phyloP scores from a whole-genome alignment of 371 early-diverging fungal species.

The Cokeromyces recurvatus region DNA sequence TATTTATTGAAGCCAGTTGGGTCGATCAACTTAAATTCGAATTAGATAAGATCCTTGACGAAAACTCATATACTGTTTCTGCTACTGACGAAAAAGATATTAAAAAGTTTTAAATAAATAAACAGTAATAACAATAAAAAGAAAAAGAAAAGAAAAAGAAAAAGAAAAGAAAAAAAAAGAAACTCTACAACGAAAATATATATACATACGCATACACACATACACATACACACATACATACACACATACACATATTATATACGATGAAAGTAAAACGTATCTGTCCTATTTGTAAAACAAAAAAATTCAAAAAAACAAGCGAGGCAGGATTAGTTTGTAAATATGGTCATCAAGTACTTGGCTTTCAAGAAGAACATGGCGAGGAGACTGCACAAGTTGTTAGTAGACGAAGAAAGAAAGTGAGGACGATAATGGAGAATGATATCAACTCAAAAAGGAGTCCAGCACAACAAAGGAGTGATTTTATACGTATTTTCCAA shows the following conservation, averaged over 20 bases:
- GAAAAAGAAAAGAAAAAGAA: no score
- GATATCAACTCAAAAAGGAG: neutral
- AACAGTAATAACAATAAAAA: no score
- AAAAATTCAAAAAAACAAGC: conserved; percentile 9
- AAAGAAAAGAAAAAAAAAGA: no score
- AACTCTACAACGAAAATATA: no score
- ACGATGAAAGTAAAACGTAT: conserved; percentile 8
- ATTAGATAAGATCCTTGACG: conserved; percentile 75
- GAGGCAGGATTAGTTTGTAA: conserved; percentile 22
- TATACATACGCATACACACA: no score
- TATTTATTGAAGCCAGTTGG: conserved; percentile 71
- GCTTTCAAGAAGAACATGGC: conserved; percentile 15
- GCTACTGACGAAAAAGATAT: conserved; percentile 35
- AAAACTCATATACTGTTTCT: conserved; percentile 66
- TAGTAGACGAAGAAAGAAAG: neutral
- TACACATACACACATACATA: no score
- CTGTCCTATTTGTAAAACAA: conserved; percentile 23
- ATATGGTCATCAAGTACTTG: conserved; percentile 30
- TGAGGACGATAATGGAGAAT: neutral
- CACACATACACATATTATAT: no score
- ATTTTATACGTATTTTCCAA: conserved; percentile 15
- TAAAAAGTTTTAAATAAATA: no score
- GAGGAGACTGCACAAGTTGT: conserved; percentile 1
- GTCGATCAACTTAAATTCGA: conserved; percentile 60
- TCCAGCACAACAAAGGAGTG: conserved; percentile 6